A percentile compares a stretch with the other conserved stretches of the same genome.
phyloP scores from a whole-genome alignment of 225 moss, liverwort and hornwort species.

The Physcomitrellopsis africana region DNA sequence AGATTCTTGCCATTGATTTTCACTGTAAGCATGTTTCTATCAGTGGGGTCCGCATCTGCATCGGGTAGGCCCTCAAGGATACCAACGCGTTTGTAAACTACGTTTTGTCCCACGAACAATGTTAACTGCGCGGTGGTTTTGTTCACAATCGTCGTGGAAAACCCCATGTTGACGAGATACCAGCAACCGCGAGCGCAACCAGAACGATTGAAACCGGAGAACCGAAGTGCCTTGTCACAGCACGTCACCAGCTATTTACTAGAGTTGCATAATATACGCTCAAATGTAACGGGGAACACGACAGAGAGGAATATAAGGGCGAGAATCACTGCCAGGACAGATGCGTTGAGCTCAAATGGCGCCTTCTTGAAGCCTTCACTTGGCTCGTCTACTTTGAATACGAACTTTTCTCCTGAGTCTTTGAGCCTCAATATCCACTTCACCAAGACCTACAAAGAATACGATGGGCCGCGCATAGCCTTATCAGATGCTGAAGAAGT shows the following conservation, averaged over 20 bases:
- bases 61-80: background rate
- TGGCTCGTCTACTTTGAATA: conserved; percentile 19
- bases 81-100: conserved; percentile 23
- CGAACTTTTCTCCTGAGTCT: conserved; percentile 11
- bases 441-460: conserved; percentile 25
- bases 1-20: conserved; percentile 9
- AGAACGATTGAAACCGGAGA: background rate
- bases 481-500: background rate
- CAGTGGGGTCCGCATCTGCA: background rate
- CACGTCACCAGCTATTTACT: background rate
- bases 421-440: conserved; percentile 22
- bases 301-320: conserved; percentile 32
- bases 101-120: conserved; percentile 37
- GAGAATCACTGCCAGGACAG: conserved; percentile 22
- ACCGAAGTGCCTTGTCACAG: conserved; percentile 7
- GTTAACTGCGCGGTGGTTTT: conserved; percentile 14
- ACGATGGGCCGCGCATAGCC: background rate
- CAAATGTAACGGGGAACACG: conserved; percentile 36
- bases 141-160: conserved; percentile 34
- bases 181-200: background rate
- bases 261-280: conserved; percentile 45
- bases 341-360: conserved; percentile 27
- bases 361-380: background rate
- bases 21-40: background rate
- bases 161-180: conserved; percentile 21